Evolutionary conservation across 2,329 filamentous ascomycete species (phyloP).

Genomic region (Fusarium armeniacum): DNA sequence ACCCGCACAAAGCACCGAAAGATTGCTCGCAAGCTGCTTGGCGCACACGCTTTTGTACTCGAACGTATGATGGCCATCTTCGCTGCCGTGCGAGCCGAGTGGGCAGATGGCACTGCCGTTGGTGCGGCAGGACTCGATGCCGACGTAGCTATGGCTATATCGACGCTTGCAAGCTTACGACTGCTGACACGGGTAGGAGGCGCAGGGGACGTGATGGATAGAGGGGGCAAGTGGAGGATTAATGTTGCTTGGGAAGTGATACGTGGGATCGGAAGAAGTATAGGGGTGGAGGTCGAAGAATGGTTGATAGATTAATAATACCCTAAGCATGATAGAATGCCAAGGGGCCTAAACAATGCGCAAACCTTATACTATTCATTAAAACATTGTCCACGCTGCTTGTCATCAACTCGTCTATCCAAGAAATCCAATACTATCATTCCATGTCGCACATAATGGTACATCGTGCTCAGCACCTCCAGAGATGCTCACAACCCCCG

Average conservation of each 20-base stretch:
- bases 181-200: constrained; percentile 76
- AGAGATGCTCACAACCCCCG: constrained; percentile 15
- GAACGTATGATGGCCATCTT: constrained; percentile 86
- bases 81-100: constrained; percentile 72
- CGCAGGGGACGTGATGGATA: constrained; percentile 74
- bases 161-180: constrained; percentile 79
- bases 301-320: constrained; percentile 74
- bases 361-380: constrained; percentile 4
- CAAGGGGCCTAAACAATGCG: not conserved
- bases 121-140: constrained; percentile 60
- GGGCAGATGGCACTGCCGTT: constrained; percentile 56
- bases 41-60: constrained; percentile 81
- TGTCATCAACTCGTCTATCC: constrained; percentile 39
- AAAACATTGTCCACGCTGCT: constrained; percentile 17
- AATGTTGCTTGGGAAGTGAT: constrained; percentile 85
- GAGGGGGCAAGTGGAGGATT: constrained; percentile 80
- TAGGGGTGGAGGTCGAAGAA: constrained; percentile 84
- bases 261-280: constrained; percentile 75
- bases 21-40: constrained; percentile 82
- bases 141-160: constrained; percentile 74
- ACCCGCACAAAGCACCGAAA: constrained; percentile 71
- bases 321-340: constrained; percentile 4
- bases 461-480: constrained; percentile 35
- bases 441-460: constrained; percentile 46
- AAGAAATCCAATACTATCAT: constrained; percentile 35